Base-by-base conservation (phyloP, 345 rosid genomes). In the Punica granatum region DNA sequence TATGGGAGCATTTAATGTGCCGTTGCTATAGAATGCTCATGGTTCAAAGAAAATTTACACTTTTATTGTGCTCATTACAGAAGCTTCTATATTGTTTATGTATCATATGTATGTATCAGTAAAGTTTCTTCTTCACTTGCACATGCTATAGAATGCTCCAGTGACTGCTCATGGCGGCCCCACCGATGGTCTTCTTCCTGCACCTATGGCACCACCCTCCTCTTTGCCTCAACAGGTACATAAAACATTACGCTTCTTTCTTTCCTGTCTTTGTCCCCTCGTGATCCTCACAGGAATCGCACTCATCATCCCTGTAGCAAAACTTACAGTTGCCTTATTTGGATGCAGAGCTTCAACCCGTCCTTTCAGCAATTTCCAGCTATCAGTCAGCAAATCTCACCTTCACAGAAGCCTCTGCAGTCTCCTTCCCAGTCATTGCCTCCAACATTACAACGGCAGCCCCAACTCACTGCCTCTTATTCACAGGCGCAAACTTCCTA, bases 381-480 rank as follows among this genome's bases (percentile, higher is more conserved):
- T 23, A 63, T 63, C 65, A 75, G 75, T 67, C 90, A 84, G 75
- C 90, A 89, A 67, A 78, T 85, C 74, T 80, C 96, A 70, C 85
- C 90, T 14, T 65, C 78, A 56, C 88, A 85, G 72, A 94, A 83
- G 75, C 73, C 88, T 72, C 73, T 74, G 68, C 86, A 73, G 46
- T 83, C 90, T 25, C 90, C 96, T 73, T 3, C 28, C 33, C 95
- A 83, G 75, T 63, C 71, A 70, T 53, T 77, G 48, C 77, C 83
- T 41, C 73, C 86, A 64, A 33, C 85, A 41, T 74, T 82, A 70
- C 85, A 82, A 70, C 77, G 71, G 54, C 85, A 84, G 37, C 74
- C 82, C 61, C 83, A 75, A 67, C 78, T 72, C 63, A 51, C 85
- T 61, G 63, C 84, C 18, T 63, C 85, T 58, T 83, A 78, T 71